These are phyloP conservation scores for Neopestalotiopsis sp. DNA, from an alignment of 2,329 filamentous ascomycete genomes.

Conservation along the genomic window DNA sequence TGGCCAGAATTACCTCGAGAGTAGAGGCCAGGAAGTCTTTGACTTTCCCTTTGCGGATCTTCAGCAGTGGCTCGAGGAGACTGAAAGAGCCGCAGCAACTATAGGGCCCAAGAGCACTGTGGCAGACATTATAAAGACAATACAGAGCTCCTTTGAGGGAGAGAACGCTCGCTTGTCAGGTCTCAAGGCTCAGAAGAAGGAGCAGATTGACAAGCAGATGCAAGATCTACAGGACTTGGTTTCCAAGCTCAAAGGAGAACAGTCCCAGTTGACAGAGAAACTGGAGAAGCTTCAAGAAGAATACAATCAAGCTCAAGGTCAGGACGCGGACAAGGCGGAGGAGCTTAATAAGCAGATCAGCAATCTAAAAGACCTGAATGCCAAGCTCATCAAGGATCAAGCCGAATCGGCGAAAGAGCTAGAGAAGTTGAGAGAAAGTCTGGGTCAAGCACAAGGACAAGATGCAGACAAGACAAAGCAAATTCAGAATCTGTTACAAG, in stretches of 20 bases:
- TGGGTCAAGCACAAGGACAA: neutral
- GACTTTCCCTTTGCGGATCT: neutral
- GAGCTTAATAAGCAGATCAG: neutral
- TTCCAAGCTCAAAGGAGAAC: neutral
- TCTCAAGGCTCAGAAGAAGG: neutral
- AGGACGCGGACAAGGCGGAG: too few species aligned
- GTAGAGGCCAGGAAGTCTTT: neutral
- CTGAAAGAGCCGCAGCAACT: neutral
- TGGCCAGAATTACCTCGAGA: neutral
- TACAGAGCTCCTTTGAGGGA: neutral
- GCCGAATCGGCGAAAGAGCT: neutral
- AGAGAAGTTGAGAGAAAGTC: neutral
- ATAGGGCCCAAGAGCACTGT: neutral
- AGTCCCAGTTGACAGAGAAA: neutral
- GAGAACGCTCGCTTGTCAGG: neutral
- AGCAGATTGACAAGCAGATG: constrained; percentile 1
- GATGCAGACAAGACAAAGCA: neutral
- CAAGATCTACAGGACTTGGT: neutral
- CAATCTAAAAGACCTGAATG: neutral
- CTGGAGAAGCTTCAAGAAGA: neutral
- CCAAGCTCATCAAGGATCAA: neutral
- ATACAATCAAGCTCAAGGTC: neutral
- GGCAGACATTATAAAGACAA: neutral
- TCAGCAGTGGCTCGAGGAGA: neutral
- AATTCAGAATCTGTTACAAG: neutral